Base-by-base conservation (phyloP, 345 rosid genomes). In the Eucalyptus viminalis region DNA sequence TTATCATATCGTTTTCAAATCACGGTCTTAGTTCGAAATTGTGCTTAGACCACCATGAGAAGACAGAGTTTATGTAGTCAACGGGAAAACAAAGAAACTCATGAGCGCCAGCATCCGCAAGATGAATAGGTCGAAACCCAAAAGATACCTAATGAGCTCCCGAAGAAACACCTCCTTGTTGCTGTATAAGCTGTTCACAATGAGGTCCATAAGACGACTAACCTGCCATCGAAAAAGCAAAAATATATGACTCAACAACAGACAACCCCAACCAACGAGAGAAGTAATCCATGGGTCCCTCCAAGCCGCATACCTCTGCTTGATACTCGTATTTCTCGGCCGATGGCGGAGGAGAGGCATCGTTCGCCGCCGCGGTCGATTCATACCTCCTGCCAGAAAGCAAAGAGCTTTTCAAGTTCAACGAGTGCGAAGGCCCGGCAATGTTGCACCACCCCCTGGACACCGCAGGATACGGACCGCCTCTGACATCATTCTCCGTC, bases 151-250 rank as follows among this genome's bases (percentile, higher is more conserved):
- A 87, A 98, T 92, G 90, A 98, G 98, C 95, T 98, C 99, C 47
- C 98, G 94, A 89, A 98, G 97, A 92, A 98, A 98, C 90, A 98
- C 99, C 91, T 98, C 99, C 90, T 98, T 98, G 92, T 98, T 98
- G 91, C 98, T 96, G 94, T 98, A 98, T 90, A 98, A 91, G 94
- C 97, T 94, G 92, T 98, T 97, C 88, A 98, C 99, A 86, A 98
- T 97, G 88, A 98, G 97, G 94, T 98, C 99, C 99, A 98, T 97
- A 83, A 98, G 97, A 24, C 99, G 98, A 90, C 99, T 98, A 89
- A 98, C 99, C 99, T 98, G 96, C 88, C 89, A 69, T 67, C 11
- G 4, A 21, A 60, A 60, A 54, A 86, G 44, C 7, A 22, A 86
- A 86, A 29, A 44, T 27, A 86, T 3, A 14, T 69, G 8, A 54